Evolutionary conservation across 208 protist species (phyloP).

Genomic region (Zelonia costaricensis): DNA sequence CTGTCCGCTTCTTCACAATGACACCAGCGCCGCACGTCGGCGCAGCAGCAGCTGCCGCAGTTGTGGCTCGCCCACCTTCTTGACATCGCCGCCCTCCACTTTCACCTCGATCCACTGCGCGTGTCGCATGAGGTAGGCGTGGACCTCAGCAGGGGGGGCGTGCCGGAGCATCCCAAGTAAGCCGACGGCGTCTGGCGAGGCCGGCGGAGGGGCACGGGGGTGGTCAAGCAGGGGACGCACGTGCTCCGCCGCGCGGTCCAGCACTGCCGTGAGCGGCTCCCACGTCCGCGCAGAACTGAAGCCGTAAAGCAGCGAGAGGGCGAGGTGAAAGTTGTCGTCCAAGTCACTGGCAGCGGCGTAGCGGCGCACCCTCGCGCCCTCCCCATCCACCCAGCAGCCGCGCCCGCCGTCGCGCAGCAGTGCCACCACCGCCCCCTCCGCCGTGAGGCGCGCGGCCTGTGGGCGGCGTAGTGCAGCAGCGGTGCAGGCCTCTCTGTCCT

Average conservation of each 20-base stretch:
- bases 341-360: conserved; percentile 50
- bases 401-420: conserved; percentile 43
- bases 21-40: conserved; percentile 43
- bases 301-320: conserved; percentile 35
- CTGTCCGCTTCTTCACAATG: conserved; percentile 36
- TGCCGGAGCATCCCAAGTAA: conserved; percentile 25
- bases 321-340: conserved; percentile 61
- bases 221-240: conserved; percentile 11
- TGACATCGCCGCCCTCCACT: background rate
- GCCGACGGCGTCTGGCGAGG: conserved; percentile 13
- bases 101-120: conserved; percentile 13
- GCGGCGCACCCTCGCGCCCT: conserved; percentile 35
- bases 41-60: conserved; percentile 45
- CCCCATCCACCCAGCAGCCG: conserved; percentile 57
- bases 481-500: conserved; percentile 12
- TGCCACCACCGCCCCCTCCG: conserved; percentile 17
- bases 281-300: conserved; percentile 20
- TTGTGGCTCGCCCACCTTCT: conserved; percentile 23
- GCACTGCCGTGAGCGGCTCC: conserved; percentile 22
- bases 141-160: background rate
- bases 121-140: conserved; percentile 1
- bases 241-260: conserved; percentile 20
- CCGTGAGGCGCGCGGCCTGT: background rate
- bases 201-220: background rate
- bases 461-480: conserved; percentile 19